Evolutionary conservation across 805 yeast species (phyloP), one percentile per base, ranked within the genome.

Genomic region (Kuraishia floccosa): DNA sequence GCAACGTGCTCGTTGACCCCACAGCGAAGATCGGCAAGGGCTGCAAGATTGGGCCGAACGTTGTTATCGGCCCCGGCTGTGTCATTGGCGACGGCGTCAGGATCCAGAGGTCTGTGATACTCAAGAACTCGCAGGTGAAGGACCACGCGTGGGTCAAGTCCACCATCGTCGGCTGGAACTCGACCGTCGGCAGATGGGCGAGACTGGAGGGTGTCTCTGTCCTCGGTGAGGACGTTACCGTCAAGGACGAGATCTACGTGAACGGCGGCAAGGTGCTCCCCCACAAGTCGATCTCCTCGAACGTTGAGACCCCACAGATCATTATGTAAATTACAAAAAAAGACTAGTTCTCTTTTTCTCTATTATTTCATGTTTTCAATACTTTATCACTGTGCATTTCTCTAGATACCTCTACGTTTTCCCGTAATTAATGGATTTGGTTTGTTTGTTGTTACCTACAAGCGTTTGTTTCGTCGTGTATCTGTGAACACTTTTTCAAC

Each of bases 231-330:
- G 99, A 91, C 47, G 99, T 91, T 44, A 93, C 87, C 59, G 85
- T 91, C 58, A 85, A 89, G 70, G 96, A 91, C 58, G 99, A 89
- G 72, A 74, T 91, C 58, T 91, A 91, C 73, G 94, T 91, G 51
- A 91, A 91, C 64, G 99, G 99, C 63, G 99, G 96, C 65, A 86
- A 91, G 61, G 96, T 91, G 44, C 76, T 91, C 56, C 99, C 99
- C 46, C 98, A 91, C 76, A 91, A 91, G 73, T 71, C 95, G 39
- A 89, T 91, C 60, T 80, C 94, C 42, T 72, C 86, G 44, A 91
- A 91, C 60, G 95, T 91, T 59, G 97, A 93, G 74, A 77, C 81
- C 63, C 97, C 94, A 56, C 81, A 94, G 52, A 91, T 91, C 70
- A 91, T 91, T 65, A 91, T 91, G 99, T 91, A 72, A 72, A 32